Evolutionary conservation across 2,329 filamentous ascomycete genomes (phyloP).

Genomic region (Talaromyces marneffei): DNA sequence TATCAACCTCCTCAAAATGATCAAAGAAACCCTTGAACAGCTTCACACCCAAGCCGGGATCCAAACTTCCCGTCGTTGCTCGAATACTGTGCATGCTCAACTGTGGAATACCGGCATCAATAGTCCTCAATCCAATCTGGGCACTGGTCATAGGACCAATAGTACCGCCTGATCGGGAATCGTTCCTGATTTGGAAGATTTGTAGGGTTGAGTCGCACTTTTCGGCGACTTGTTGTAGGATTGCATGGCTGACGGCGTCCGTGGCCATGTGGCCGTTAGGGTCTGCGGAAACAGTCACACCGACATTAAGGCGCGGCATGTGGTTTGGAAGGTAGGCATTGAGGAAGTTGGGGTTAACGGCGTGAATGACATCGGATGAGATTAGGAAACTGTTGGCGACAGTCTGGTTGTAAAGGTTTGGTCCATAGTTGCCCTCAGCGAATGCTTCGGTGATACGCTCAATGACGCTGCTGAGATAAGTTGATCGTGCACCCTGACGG

Average conservation of each 20-base stretch:
- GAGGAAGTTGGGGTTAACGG: constrained; percentile 90
- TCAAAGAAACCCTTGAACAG: constrained; percentile 88
- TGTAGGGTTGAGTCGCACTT: constrained; percentile 68
- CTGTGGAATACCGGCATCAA: constrained; percentile 86
- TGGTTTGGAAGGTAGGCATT: constrained; percentile 78
- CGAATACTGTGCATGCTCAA: constrained; percentile 91
- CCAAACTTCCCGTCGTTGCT: constrained; percentile 76
- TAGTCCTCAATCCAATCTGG: constrained; percentile 71
- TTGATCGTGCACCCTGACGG: constrained; percentile 81
- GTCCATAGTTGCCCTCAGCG: constrained; percentile 40
- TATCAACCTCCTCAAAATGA: constrained; percentile 76
- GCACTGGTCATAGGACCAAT: constrained; percentile 88
- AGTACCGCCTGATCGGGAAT: constrained; percentile 81
- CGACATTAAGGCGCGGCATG: constrained; percentile 80
- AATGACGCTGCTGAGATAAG: constrained; percentile 76
- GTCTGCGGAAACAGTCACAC: constrained; percentile 73
- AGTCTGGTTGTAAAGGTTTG: constrained; percentile 66
- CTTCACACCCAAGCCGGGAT: constrained; percentile 81
- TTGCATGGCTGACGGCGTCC: constrained; percentile 74
- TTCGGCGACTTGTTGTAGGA: constrained; percentile 73
- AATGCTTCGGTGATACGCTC: constrained; percentile 71
- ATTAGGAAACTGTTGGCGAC: constrained; percentile 90
- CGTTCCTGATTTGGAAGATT: constrained; percentile 91
- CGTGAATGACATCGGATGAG: constrained; percentile 88
- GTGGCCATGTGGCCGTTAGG: constrained; percentile 96